Conservation (phyloP, 805 yeast genomes). For the Saccharomyces paradoxus region DNA sequence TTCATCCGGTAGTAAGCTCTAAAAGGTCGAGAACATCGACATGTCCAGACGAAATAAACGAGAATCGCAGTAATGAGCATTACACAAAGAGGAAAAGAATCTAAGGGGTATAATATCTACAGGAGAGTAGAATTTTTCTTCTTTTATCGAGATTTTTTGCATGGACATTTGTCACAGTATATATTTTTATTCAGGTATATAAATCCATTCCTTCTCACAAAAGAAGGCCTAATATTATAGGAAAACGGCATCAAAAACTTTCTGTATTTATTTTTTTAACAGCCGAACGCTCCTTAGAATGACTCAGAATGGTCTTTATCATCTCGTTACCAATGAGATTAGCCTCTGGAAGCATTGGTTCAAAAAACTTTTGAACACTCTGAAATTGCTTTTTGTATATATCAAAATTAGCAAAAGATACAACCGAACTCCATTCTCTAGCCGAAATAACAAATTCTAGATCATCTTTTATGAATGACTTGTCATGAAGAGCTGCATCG, state of each 20-base stretch:
- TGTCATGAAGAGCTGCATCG: conserved; percentile 57
- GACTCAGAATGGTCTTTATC: conserved; percentile 67
- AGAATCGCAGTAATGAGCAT: background rate
- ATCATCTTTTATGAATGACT: conserved; percentile 78
- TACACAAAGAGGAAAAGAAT: background rate
- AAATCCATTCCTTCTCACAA: background rate
- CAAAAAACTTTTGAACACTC: conserved; percentile 72
- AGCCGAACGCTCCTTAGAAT: conserved; percentile 12
- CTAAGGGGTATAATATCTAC: background rate
- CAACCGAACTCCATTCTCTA: conserved; percentile 74
- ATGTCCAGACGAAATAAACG: background rate
- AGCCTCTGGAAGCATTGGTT: conserved; percentile 83
- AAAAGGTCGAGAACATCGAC: background rate
- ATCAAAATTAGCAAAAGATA: conserved; percentile 64
- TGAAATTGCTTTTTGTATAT: conserved; percentile 68
- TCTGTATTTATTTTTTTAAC: background rate
- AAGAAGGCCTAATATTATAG: background rate
- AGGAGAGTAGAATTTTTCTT: background rate
- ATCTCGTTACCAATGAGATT: conserved; percentile 84
- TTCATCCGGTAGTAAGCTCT: background rate
- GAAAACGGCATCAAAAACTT: background rate
- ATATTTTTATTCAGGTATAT: background rate
- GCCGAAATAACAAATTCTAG: conserved; percentile 89
- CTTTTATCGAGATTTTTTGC: background rate
- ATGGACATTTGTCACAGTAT: background rate